A percentile compares a stretch with the other conserved stretches of the same genome.
Evolutionary conservation across 2,329 filamentous ascomycete species (phyloP).

Genomic region (Coniochaeta sp.): DNA sequence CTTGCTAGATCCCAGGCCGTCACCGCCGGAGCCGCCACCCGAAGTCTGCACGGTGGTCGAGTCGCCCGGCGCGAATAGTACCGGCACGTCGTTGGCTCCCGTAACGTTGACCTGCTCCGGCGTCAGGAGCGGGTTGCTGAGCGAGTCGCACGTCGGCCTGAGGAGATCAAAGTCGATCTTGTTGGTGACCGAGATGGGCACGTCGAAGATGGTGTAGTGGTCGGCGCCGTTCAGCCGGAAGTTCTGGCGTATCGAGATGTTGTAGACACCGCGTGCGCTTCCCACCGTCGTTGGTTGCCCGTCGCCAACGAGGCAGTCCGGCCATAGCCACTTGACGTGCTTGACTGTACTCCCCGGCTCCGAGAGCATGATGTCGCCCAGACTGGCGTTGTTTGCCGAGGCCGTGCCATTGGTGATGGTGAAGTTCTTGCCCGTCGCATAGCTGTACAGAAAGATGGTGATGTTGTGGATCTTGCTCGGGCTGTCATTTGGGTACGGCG

Average conservation of each 20-base stretch:
- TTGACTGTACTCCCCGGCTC: constrained; percentile 64
- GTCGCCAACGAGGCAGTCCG: constrained; percentile 58
- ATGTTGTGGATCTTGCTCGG: constrained; percentile 55
- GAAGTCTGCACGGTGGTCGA: constrained; percentile 35
- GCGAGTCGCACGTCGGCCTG: constrained; percentile 33
- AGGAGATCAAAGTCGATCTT: constrained; percentile 36
- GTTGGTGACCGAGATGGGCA: constrained; percentile 64
- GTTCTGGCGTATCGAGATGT: constrained; percentile 65
- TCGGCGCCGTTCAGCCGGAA: constrained; percentile 58
- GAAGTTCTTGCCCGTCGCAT: constrained; percentile 55
- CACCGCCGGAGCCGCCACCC: constrained; percentile 10
- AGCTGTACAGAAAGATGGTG: constrained; percentile 61
- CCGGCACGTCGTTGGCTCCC: constrained; percentile 33
- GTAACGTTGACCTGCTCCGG: constrained; percentile 35
- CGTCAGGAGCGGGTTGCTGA: constrained; percentile 44
- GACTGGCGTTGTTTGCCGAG: constrained; percentile 40
- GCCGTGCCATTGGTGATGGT: constrained; percentile 53
- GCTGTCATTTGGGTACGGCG: constrained; percentile 45
- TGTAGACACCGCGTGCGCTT: constrained; percentile 55
- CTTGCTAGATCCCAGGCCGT: constrained; percentile 14
- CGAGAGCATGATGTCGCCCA: constrained; percentile 56
- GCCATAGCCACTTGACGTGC: constrained; percentile 67
- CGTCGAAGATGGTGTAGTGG: constrained; percentile 63
- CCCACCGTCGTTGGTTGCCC: constrained; percentile 36
- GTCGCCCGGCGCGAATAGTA: constrained; percentile 45